These are phyloP conservation scores for Globisporangium lucens DNA, from an alignment of 352 stramenopile genomes.

Conservation along the genomic window DNA sequence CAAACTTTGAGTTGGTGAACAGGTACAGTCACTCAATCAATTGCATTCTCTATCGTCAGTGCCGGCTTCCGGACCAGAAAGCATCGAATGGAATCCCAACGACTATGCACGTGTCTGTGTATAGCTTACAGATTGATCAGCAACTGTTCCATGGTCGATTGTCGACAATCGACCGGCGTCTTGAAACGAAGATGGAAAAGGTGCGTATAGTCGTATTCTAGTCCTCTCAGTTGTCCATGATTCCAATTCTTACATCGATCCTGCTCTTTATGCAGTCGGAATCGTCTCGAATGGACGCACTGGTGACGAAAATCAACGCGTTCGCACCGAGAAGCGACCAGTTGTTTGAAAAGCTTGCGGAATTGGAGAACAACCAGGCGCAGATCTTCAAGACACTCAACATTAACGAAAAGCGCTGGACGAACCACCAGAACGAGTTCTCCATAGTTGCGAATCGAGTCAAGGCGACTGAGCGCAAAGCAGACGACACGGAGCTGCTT, in stretches of 20 bases:
- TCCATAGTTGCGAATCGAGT: background rate
- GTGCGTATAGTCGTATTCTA: slow-evolving; percentile 15
- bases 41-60: background rate
- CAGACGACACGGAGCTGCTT: background rate
- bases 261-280: slow-evolving; percentile 34
- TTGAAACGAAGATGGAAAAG: slow-evolving; percentile 69
- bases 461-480: no score
- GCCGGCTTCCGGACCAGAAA: background rate
- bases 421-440: background rate
- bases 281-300: slow-evolving; percentile 34
- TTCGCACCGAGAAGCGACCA: slow-evolving; percentile 41
- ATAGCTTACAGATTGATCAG: slow-evolving; percentile 49
- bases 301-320: slow-evolving; percentile 51
- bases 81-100: background rate
- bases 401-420: background rate
- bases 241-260: background rate
- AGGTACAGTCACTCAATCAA: slow-evolving; percentile 8
- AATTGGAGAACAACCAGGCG: slow-evolving; percentile 17
- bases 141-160: slow-evolving; percentile 41
- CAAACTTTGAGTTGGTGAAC: slow-evolving; percentile 31
- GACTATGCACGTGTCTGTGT: no score
- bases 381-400: background rate
- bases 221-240: background rate
- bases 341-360: slow-evolving; percentile 26
- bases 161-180: slow-evolving; percentile 33